Conservation (phyloP, 1,139 yeast genomes). For the Saccharomyces hybrid region DNA sequence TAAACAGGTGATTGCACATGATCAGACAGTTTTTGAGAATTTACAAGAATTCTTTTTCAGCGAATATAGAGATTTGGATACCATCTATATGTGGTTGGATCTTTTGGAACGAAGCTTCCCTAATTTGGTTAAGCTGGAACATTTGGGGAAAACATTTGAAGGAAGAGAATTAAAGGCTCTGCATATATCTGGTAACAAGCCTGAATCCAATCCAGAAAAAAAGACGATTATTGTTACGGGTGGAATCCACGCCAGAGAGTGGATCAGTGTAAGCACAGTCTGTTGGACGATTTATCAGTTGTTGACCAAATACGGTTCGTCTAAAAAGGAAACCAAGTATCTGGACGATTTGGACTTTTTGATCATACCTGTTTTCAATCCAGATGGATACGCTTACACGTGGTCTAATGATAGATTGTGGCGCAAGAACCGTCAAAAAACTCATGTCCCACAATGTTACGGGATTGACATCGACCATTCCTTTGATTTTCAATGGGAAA, state of each 20-base stretch:
- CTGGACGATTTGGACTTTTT: constrained; percentile 55
- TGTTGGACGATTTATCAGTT: constrained; percentile 54
- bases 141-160: constrained; percentile 68
- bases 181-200: constrained; percentile 43
- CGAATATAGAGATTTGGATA: constrained; percentile 59
- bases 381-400: constrained; percentile 82
- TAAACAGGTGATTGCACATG: constrained; percentile 4
- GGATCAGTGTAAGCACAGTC: constrained; percentile 72
- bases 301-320: constrained; percentile 42
- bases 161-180: constrained; percentile 62
- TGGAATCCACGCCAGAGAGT: constrained; percentile 85
- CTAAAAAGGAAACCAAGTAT: constrained; percentile 34
- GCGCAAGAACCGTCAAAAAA: constrained; percentile 81
- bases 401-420: constrained; percentile 78
- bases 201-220: constrained; percentile 42
- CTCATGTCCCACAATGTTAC: constrained; percentile 55
- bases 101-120: constrained; percentile 51
- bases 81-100: constrained; percentile 67
- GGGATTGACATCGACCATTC: constrained; percentile 89
- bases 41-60: constrained; percentile 45
- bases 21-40: constrained; percentile 2
- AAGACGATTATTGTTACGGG: constrained; percentile 73
- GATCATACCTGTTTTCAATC: constrained; percentile 76
- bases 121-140: constrained; percentile 48
- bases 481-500: constrained; percentile 66